Conservation (phyloP, 495 filamentous ascomycete species). For the Hypoxylon lienhwacheense region DNA sequence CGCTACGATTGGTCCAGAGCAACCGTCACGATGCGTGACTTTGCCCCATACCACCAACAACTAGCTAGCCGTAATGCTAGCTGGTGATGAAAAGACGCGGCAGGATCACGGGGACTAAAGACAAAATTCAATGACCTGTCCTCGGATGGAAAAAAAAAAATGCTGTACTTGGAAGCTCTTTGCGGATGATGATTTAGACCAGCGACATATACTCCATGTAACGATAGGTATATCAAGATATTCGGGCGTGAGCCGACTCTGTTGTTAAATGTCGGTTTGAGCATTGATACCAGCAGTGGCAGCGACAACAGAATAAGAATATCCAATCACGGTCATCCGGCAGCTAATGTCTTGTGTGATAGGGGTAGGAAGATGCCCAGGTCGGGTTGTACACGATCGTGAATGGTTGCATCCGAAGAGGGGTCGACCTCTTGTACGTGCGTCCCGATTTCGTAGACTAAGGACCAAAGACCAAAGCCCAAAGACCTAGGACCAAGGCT, state of each 20-base stretch:
- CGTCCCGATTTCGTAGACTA: constrained; percentile 23
- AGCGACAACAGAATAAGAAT: constrained; percentile 1
- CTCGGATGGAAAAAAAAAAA: not conserved
- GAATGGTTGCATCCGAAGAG: constrained; percentile 31
- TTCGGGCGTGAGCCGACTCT: constrained; percentile 15
- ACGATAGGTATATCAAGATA: constrained; percentile 14
- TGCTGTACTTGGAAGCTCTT: constrained; percentile 6
- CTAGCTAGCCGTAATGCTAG: constrained; percentile 18
- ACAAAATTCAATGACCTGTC: constrained; percentile 9
- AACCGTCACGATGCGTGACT: constrained; percentile 28
- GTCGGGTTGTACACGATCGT: constrained; percentile 23
- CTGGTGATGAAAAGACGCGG: constrained; percentile 20
- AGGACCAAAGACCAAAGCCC: too few species aligned
- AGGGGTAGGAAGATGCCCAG: constrained; percentile 4
- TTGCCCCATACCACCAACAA: constrained; percentile 22
- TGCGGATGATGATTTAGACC: constrained; percentile 1
- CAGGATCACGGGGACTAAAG: constrained; percentile 1
- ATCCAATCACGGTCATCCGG: constrained; percentile 14
- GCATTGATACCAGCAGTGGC: not conserved
- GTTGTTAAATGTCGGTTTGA: constrained; percentile 9
- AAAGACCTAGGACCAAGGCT: too few species aligned
- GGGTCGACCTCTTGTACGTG: constrained; percentile 25
- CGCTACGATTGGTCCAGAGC: constrained; percentile 23
- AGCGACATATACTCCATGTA: not conserved
- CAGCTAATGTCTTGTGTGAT: constrained; percentile 2